Percentiles rank a stretch among this genome's conserved stretches.
phyloP scores from a whole-genome alignment of 2,329 filamentous ascomycete genomes.

The Curvularia eragrostidis region DNA sequence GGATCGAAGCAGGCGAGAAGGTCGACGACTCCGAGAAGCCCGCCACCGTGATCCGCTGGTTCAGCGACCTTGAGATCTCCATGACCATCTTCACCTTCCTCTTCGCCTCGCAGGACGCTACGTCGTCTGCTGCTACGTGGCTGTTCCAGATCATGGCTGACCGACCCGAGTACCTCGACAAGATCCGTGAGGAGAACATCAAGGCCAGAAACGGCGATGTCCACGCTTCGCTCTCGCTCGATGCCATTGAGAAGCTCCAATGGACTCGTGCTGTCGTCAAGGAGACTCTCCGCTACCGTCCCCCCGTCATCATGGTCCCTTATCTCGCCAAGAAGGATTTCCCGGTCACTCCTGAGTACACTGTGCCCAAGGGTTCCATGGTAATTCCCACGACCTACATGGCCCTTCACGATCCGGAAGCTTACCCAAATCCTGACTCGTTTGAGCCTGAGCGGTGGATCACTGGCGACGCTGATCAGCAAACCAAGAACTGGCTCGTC shows the following conservation, averaged over 20 bases:
- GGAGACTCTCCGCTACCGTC: constrained; percentile 75
- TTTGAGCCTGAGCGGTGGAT: constrained; percentile 68
- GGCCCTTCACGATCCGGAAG: constrained; percentile 88
- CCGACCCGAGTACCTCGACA: constrained; percentile 88
- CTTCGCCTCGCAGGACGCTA: constrained; percentile 97
- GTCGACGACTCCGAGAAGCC: constrained; percentile 74
- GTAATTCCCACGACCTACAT: constrained; percentile 90
- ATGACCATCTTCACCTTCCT: constrained; percentile 96
- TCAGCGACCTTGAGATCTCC: constrained; percentile 88
- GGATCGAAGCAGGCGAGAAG: constrained; percentile 73
- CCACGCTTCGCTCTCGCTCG: constrained; percentile 74
- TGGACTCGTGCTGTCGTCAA: constrained; percentile 91
- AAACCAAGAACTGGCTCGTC: constrained; percentile 95
- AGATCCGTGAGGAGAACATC: constrained; percentile 90
- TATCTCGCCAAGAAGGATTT: constrained; percentile 95
- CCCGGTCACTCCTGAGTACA: constrained; percentile 85
- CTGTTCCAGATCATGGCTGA: constrained; percentile 94
- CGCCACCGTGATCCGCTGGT: constrained; percentile 79
- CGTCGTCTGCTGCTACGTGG: constrained; percentile 92
- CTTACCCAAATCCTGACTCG: constrained; percentile 84
- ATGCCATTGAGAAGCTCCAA: constrained; percentile 84
- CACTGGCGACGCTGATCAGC: constrained; percentile 83
- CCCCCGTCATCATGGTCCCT: constrained; percentile 96
- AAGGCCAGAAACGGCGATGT: constrained; percentile 76
- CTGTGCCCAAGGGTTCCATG: constrained; percentile 95